These are phyloP conservation scores for Podaxis sp. DNA, from an alignment of 768 basidiomycete genomes.

Conservation along the genomic window DNA sequence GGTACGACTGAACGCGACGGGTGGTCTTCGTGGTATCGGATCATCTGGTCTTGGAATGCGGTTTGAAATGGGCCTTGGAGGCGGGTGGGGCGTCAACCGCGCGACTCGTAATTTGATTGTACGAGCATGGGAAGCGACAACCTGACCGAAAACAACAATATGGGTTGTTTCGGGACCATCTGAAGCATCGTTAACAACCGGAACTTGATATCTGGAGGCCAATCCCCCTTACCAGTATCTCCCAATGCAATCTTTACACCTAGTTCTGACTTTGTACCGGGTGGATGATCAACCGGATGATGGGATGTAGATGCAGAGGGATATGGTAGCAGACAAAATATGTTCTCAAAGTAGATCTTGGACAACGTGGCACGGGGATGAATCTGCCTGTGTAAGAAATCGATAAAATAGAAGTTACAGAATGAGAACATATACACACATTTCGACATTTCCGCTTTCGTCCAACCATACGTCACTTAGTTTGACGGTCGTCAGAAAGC, in stretches of 20 bases:
- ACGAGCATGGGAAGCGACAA: constrained; percentile 19
- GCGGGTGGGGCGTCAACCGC: constrained; percentile 48
- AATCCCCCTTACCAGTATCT: constrained; percentile 52
- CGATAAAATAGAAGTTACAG: constrained; percentile 1
- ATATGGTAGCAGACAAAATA: constrained; percentile 54
- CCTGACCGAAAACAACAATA: constrained; percentile 53
- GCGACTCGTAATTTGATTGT: constrained; percentile 53
- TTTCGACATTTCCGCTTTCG: constrained; percentile 47
- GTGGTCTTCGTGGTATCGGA: constrained; percentile 73
- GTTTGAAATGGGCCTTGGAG: constrained; percentile 28
- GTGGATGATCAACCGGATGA: constrained; percentile 15
- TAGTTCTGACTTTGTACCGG: constrained; percentile 36
- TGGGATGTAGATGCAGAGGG: constrained; percentile 26
- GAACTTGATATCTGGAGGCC: neutral
- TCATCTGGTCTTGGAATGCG: constrained; percentile 63
- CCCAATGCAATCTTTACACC: constrained; percentile 72
- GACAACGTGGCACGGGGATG: constrained; percentile 65
- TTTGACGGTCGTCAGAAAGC: constrained; percentile 53
- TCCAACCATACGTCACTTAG: constrained; percentile 62
- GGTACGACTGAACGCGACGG: constrained; percentile 36
- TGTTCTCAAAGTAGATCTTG: constrained; percentile 69
- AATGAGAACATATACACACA: constrained; percentile 24
- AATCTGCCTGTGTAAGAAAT: constrained; percentile 51
- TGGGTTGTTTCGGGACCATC: constrained; percentile 72
- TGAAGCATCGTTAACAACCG: constrained; percentile 22